Evolutionary conservation across 192 early-diverging fungal species (phyloP).

Genomic region (Gigaspora rosea): DNA sequence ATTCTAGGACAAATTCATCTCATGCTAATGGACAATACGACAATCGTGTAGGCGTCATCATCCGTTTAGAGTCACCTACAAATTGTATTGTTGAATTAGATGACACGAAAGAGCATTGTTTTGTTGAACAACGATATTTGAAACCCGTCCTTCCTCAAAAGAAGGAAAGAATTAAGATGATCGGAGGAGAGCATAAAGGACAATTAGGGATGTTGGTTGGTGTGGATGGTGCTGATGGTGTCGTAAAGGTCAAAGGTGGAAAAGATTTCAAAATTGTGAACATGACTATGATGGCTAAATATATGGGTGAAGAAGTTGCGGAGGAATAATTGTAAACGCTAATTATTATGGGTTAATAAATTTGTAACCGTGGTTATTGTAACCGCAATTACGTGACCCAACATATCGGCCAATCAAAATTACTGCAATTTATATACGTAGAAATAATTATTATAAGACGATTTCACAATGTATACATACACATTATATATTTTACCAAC

Average conservation of each 20-base stretch:
- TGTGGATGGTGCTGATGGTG: slow-evolving; percentile 71
- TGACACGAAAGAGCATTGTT: slow-evolving; percentile 49
- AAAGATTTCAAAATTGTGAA: slow-evolving; percentile 58
- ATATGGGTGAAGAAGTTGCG: slow-evolving; percentile 35
- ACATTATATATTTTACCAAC: no score
- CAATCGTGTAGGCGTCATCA: slow-evolving; percentile 54
- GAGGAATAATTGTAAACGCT: no score
- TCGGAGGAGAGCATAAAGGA: slow-evolving; percentile 61
- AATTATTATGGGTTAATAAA: no score
- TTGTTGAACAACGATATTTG: slow-evolving; percentile 43
- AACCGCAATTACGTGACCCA: no score
- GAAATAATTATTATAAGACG: no score
- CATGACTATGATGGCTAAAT: slow-evolving; percentile 56
- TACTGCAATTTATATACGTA: no score
- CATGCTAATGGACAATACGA: slow-evolving; percentile 45
- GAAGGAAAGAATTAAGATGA: slow-evolving; percentile 72
- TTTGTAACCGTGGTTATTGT: no score
- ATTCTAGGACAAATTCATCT: slow-evolving; percentile 34
- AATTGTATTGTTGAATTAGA: slow-evolving; percentile 15
- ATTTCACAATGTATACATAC: no score
- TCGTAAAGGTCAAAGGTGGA: slow-evolving; percentile 66
- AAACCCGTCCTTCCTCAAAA: slow-evolving; percentile 66
- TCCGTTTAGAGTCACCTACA: slow-evolving; percentile 44
- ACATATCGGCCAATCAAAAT: no score
- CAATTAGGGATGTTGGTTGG: slow-evolving; percentile 68